These are phyloP conservation scores for Puccinia novopanici DNA, from an alignment of 1,284 basidiomycete species.

Conservation along the genomic window DNA sequence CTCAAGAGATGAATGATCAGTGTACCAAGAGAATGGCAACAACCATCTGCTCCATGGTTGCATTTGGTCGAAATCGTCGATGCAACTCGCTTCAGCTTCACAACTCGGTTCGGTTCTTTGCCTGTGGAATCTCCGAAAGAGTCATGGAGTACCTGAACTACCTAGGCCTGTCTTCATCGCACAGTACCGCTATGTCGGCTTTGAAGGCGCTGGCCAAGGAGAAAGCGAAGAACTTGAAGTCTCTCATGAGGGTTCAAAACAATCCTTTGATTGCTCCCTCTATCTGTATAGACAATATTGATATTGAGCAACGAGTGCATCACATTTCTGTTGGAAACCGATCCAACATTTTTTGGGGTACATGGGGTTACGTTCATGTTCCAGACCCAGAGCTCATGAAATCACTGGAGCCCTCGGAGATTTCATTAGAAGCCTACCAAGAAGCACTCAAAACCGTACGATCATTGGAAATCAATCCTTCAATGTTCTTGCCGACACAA, in stretches of 20 bases:
- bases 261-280: not conserved
- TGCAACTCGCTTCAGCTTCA: not conserved
- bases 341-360: too few species aligned
- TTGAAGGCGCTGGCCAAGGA: not conserved
- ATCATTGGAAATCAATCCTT: too few species aligned
- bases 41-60: too few species aligned
- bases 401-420: not conserved
- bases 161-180: not conserved
- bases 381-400: not conserved
- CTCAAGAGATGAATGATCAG: not conserved
- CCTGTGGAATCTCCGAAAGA: not conserved
- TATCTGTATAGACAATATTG: not conserved
- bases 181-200: not conserved
- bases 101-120: conserved; percentile 2
- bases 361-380: not conserved
- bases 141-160: not conserved
- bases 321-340: too few species aligned
- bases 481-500: conserved; percentile 2
- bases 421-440: not conserved
- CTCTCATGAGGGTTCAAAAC: not conserved
- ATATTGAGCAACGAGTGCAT: too few species aligned
- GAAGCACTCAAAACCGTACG: not conserved
- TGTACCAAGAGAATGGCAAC: not conserved
- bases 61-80: not conserved
- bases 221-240: not conserved